phyloP scores from a whole-genome alignment of 805 yeast species.

The Nakazawaea ernobii region DNA sequence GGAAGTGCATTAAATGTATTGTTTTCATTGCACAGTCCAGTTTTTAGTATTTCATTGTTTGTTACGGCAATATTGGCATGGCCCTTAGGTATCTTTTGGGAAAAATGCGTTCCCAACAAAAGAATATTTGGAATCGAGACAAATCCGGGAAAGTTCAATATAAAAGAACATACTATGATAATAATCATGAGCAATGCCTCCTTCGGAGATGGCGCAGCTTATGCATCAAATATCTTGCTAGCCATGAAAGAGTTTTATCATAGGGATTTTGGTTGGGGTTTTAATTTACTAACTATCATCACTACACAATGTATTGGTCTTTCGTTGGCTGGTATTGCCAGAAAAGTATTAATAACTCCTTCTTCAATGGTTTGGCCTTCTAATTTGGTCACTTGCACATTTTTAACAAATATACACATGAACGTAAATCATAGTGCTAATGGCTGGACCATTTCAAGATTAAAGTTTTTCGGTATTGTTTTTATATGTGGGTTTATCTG shows the following conservation, averaged over 20 bases:
- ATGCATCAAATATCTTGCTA: constrained; percentile 50
- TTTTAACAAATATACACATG: constrained; percentile 46
- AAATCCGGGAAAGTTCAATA: constrained; percentile 59
- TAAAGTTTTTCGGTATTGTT: constrained; percentile 40
- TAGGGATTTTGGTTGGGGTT: constrained; percentile 45
- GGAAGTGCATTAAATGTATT: constrained; percentile 53
- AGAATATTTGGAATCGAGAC: constrained; percentile 26
- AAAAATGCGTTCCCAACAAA: constrained; percentile 25
- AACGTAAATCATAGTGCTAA: constrained; percentile 45
- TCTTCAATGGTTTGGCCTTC: constrained; percentile 70
- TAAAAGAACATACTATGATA: constrained; percentile 58
- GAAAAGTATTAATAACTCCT: constrained; percentile 56
- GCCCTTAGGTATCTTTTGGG: constrained; percentile 22
- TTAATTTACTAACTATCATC: constrained; percentile 42
- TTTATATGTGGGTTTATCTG: constrained; percentile 37
- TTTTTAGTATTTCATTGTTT: constrained; percentile 31
- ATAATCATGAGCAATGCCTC: constrained; percentile 47
- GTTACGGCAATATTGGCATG: constrained; percentile 29
- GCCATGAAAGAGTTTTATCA: constrained; percentile 44
- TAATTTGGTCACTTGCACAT: constrained; percentile 52
- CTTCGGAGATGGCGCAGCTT: constrained; percentile 39
- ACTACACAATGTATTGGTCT: constrained; percentile 64
- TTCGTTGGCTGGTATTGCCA: constrained; percentile 58
- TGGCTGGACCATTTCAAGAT: constrained; percentile 57
- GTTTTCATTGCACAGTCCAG: constrained; percentile 48